Conservation (phyloP, 2,329 filamentous ascomycete genomes). For the Scedosporium dehoogii region DNA sequence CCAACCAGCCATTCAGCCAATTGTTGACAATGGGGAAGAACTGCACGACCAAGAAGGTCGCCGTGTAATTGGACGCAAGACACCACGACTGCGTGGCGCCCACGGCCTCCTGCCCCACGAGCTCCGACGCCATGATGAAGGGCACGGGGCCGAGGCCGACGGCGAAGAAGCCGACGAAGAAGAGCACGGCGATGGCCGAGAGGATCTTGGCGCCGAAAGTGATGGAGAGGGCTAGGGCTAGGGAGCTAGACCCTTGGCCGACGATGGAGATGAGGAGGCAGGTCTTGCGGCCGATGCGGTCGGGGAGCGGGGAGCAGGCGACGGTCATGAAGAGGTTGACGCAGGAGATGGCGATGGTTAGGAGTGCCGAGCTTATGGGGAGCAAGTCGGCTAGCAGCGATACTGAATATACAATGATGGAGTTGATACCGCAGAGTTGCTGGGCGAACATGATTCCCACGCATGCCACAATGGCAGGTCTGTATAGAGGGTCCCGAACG, state of each 20-base stretch:
- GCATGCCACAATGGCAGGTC: constrained; percentile 69
- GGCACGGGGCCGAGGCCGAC: constrained; percentile 88
- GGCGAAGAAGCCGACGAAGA: constrained; percentile 85
- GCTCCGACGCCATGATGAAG: constrained; percentile 85
- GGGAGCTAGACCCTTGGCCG: constrained; percentile 72
- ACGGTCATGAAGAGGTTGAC: constrained; percentile 80
- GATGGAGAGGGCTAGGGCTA: constrained; percentile 74
- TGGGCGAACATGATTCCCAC: constrained; percentile 39
- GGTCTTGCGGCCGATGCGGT: constrained; percentile 77
- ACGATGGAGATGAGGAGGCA: constrained; percentile 74
- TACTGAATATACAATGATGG: constrained; percentile 97
- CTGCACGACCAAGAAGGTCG: constrained; percentile 86
- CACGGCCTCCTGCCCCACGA: constrained; percentile 83
- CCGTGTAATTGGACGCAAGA: constrained; percentile 76
- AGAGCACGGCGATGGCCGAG: constrained; percentile 69
- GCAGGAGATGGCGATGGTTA: constrained; percentile 79
- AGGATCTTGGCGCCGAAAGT: constrained; percentile 60
- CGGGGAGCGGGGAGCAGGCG: constrained; percentile 72
- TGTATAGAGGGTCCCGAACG: constrained; percentile 55
- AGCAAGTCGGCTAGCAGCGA: constrained; percentile 75
- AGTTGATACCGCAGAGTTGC: constrained; percentile 45
- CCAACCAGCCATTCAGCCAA: constrained; percentile 50
- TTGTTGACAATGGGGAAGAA: constrained; percentile 87
- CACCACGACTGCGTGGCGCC: constrained; percentile 87
- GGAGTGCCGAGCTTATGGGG: constrained; percentile 66